phyloP scores from a whole-genome alignment of 345 rosid species.

The Lumnitzera racemosa region DNA sequence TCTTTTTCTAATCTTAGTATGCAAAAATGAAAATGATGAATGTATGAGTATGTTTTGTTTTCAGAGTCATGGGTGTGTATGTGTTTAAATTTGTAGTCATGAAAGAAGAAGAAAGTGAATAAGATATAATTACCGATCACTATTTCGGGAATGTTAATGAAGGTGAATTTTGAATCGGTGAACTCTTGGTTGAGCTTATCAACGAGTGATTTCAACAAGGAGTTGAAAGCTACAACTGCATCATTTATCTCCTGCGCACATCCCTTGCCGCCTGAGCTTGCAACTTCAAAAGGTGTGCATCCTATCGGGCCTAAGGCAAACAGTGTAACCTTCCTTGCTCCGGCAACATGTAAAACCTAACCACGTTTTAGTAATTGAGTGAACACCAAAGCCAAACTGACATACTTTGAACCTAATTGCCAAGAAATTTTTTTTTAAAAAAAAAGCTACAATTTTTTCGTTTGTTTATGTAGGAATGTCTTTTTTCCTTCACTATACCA shows the following conservation, averaged over 20 bases:
- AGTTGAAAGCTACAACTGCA: slow-evolving; percentile 46
- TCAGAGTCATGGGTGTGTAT: too few relatives aligned
- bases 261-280: slow-evolving; percentile 23
- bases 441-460: too few relatives aligned
- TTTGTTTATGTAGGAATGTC: too few relatives aligned
- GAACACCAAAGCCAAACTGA: too few relatives aligned
- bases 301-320: slow-evolving; percentile 59
- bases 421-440: too few relatives aligned
- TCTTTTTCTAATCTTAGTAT: too few relatives aligned
- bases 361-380: too few relatives aligned
- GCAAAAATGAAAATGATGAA: too few relatives aligned
- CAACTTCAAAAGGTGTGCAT: slow-evolving; percentile 55
- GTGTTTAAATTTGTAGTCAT: too few relatives aligned
- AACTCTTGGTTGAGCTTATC: slow-evolving; percentile 37
- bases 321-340: slow-evolving; percentile 57
- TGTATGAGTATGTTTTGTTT: too few relatives aligned
- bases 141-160: slow-evolving; percentile 6
- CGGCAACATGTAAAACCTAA: slow-evolving; percentile 43
- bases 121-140: not conserved
- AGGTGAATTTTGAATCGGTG: slow-evolving; percentile 38
- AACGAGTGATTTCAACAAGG: slow-evolving; percentile 39
- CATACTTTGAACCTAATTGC: too few relatives aligned
- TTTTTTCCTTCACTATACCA: too few relatives aligned
- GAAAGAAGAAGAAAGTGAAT: not conserved
- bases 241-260: slow-evolving; percentile 39